These are phyloP conservation scores for Pseudotulostoma volvatum DNA, from an alignment of 495 filamentous ascomycete genomes.

Conservation along the genomic window DNA sequence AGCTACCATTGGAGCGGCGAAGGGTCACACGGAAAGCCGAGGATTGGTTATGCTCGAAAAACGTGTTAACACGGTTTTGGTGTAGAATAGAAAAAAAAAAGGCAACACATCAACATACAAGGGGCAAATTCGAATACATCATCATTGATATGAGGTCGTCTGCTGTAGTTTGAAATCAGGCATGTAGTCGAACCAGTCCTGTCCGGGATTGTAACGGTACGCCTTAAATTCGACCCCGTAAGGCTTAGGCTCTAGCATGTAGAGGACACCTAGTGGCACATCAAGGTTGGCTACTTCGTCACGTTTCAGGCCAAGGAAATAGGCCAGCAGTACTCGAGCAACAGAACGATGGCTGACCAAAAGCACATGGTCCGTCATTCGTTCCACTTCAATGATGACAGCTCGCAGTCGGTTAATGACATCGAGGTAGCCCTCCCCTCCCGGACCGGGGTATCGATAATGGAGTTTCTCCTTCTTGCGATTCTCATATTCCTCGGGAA, in stretches of 20 bases:
- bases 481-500: constrained; percentile 59
- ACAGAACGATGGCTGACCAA: constrained; percentile 83
- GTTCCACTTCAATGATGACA: constrained; percentile 91
- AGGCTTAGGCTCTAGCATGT: constrained; percentile 89
- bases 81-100: too few relatives aligned
- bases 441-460: constrained; percentile 88
- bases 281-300: constrained; percentile 87
- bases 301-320: constrained; percentile 80
- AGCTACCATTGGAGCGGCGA: too few relatives aligned
- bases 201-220: constrained; percentile 65
- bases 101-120: too few relatives aligned
- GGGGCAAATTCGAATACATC: too few relatives aligned
- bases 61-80: too few relatives aligned
- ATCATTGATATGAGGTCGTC: too few relatives aligned
- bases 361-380: constrained; percentile 87
- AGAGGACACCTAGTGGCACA: constrained; percentile 80
- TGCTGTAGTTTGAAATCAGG: constrained; percentile 56
- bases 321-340: constrained; percentile 80
- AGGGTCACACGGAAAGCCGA: too few relatives aligned
- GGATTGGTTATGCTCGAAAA: too few relatives aligned
- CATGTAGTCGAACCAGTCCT: constrained; percentile 65
- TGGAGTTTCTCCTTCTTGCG: constrained; percentile 70
- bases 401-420: constrained; percentile 90
- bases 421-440: constrained; percentile 90
- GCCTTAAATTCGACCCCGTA: constrained; percentile 95